Base-by-base conservation (phyloP, 768 basidiomycete genomes). In the Termitomyces sp. region DNA sequence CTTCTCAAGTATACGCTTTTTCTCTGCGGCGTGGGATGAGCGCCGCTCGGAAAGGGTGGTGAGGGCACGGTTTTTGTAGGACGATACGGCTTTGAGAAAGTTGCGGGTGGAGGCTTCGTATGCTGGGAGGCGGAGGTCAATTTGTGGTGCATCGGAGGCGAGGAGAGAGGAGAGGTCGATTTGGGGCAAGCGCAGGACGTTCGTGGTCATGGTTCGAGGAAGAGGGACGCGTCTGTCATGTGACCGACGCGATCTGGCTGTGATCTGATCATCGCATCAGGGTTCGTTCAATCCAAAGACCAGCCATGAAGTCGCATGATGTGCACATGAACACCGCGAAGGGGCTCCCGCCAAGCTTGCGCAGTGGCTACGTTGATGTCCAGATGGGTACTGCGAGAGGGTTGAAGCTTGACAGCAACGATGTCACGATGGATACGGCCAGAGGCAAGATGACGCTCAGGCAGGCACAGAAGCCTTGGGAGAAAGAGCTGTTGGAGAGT, bases 321-420 rank as follows among this genome's bases (percentile, higher is more conserved):
- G 74, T 90, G 6, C 86, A 85, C 66, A 92, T 93, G 92, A 83
- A 87, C 61, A 91, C 92, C 0, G 83, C 90, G 34, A 90, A 85
- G 68, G 84, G 81, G 20, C 64, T 82, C 29, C 73, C 78, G 16
- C 61, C 53, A 9, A 34, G 24, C 18, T 29, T 59, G 27, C 61
- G 61, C 29, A 61, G 56, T 27, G 59, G 53, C 5, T 61, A 61
- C 32, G 57, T 56, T 18, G 87, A 88, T 65, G 72, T 86, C 13
- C 82, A 82, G 64, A 89, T 93, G 92, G 83, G 85, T 61, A 91
- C 92, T 1, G 83, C 89, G 29, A 90, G 84, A 68, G 85, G 81
- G 16, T 64, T 82, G 36, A 73, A 78, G 18, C 61, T 76, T 13
- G 61, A 52, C 46, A 37, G 48, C 49, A 69, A 79, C 60, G 88